These are phyloP conservation scores for Fusarium sp. DNA, from an alignment of 2,329 filamentous ascomycete genomes.

Conservation along the genomic window DNA sequence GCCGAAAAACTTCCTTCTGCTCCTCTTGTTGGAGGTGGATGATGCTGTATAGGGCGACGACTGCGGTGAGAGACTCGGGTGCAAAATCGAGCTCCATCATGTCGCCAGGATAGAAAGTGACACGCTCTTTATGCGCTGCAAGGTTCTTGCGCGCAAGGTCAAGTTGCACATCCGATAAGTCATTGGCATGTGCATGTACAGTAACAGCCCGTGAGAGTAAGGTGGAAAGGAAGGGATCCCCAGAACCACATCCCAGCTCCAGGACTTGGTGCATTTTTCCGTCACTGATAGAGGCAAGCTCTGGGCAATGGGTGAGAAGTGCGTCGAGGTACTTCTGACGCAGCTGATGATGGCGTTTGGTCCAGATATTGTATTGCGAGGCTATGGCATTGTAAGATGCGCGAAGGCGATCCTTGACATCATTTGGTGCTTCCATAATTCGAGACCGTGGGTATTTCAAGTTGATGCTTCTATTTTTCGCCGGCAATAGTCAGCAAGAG, in stretches of 20 bases:
- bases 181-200: constrained; percentile 11
- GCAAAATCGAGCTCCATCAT: constrained; percentile 22
- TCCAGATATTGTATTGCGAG: constrained; percentile 26
- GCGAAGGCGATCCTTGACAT: constrained; percentile 3
- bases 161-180: constrained; percentile 12
- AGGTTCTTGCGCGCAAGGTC: constrained; percentile 5
- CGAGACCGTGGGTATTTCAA: neutral
- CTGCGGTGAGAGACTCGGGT: neutral
- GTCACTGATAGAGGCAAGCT: neutral
- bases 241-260: constrained; percentile 23
- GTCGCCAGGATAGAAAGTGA: neutral
- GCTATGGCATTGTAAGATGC: constrained; percentile 15
- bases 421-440: neutral
- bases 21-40: constrained; percentile 20
- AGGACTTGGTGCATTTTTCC: neutral
- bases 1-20: constrained; percentile 8
- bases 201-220: neutral
- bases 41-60: constrained; percentile 20
- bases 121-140: neutral
- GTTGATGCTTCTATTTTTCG: neutral
- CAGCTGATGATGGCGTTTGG: constrained; percentile 1
- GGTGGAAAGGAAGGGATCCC: constrained; percentile 6
- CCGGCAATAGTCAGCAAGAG: too few relatives aligned
- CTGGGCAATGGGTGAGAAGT: neutral
- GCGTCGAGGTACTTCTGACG: neutral